Conservation (phyloP, 2,329 filamentous ascomycete genomes). For the Diaporthe citrichinensis region DNA sequence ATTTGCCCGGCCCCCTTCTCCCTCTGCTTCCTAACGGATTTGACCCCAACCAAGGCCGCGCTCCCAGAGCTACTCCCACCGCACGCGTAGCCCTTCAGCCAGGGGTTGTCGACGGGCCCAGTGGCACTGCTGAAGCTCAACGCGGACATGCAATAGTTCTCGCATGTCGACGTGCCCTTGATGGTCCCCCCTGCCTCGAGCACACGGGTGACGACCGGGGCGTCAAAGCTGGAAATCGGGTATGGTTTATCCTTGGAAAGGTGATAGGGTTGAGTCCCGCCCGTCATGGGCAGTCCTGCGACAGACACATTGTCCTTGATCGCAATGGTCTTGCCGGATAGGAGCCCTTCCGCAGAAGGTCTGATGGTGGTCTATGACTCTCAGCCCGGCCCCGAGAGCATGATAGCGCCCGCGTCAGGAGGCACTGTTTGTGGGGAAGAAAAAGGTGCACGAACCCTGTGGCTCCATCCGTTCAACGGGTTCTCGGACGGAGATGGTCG, state of each 20-base stretch:
- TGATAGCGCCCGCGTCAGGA: background rate
- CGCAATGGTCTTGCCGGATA: constrained; percentile 42
- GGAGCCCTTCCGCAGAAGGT: constrained; percentile 28
- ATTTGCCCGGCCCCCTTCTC: constrained; percentile 34
- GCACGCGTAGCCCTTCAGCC: constrained; percentile 40
- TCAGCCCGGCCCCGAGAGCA: constrained; percentile 14
- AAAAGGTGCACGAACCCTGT: constrained; percentile 30
- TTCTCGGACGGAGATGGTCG: constrained; percentile 29
- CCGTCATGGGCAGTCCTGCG: constrained; percentile 42
- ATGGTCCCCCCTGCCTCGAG: constrained; percentile 42
- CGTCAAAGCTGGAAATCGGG: constrained; percentile 42
- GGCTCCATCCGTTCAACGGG: constrained; percentile 39
- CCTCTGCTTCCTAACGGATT: constrained; percentile 37
- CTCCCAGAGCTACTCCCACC: constrained; percentile 52
- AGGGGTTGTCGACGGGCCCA: constrained; percentile 44
- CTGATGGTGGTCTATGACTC: constrained; percentile 31
- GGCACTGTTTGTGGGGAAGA: background rate
- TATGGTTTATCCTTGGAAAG: constrained; percentile 39
- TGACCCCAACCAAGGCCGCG: constrained; percentile 50
- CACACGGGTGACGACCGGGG: constrained; percentile 41
- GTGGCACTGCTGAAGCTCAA: constrained; percentile 43
- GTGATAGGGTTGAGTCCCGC: constrained; percentile 41
- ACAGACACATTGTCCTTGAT: constrained; percentile 45
- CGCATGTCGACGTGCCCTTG: constrained; percentile 43
- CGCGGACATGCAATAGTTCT: constrained; percentile 44